phyloP scores from a whole-genome alignment of 2,329 filamentous ascomycete genomes.

The Penicillium sp. region DNA sequence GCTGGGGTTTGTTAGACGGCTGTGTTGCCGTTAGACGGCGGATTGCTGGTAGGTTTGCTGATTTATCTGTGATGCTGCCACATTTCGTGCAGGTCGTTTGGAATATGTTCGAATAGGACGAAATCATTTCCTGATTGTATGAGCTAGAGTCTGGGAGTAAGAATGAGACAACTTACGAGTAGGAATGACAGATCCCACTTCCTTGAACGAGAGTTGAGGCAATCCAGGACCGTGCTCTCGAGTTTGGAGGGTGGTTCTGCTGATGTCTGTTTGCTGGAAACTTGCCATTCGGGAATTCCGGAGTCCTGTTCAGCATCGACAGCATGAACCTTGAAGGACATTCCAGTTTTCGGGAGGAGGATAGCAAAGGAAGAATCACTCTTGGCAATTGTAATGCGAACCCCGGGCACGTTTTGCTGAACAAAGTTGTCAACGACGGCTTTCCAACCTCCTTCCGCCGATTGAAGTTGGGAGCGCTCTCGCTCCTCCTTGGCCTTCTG shows the following conservation, averaged over 20 bases:
- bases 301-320: constrained; percentile 23
- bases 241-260: constrained; percentile 38
- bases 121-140: constrained; percentile 45
- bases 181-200: constrained; percentile 48
- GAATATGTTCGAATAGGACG: constrained; percentile 48
- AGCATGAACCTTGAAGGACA: constrained; percentile 40
- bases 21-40: constrained; percentile 33
- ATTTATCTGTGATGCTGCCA: constrained; percentile 41
- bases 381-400: constrained; percentile 34
- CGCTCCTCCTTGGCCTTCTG: constrained; percentile 34
- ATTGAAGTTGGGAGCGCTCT: constrained; percentile 33
- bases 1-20: constrained; percentile 24
- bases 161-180: constrained; percentile 35
- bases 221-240: constrained; percentile 40
- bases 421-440: constrained; percentile 38
- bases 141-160: neutral
- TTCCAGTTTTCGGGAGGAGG: constrained; percentile 38
- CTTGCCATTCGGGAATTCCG: constrained; percentile 39
- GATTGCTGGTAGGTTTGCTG: constrained; percentile 46
- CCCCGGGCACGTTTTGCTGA: constrained; percentile 31
- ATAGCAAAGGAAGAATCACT: constrained; percentile 33
- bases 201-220: constrained; percentile 39
- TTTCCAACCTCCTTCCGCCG: constrained; percentile 40
- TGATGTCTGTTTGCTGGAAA: constrained; percentile 32
- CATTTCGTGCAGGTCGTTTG: constrained; percentile 46